Base-by-base conservation (phyloP, 352 stramenopile species). In the Globisporangium emineosum region DNA sequence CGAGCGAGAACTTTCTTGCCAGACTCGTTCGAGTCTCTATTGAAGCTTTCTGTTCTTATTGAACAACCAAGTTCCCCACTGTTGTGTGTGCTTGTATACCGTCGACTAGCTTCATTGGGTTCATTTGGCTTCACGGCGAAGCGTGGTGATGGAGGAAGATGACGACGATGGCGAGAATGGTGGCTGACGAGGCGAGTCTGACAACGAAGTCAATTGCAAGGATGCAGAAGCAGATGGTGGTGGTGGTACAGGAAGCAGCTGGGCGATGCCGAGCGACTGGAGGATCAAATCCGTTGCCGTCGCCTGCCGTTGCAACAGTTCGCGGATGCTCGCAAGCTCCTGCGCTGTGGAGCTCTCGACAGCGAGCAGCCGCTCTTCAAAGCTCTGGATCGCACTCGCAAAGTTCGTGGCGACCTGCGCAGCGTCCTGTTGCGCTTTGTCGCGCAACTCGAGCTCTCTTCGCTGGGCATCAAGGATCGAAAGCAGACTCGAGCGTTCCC, bases 401-500 rank as follows among this genome's bases (percentile, higher is more conserved):
- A 90, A 92, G 40, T 66, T 78, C 54, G 88, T 77, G 1, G 83
- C 83, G 19, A 88, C 71, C 0, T 73, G 73, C 15, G 75, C 60
- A 5, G 83, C 83, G 15, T 90, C 78, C 29, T 78, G 64, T n/a
- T 89, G 78, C 0, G 72, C 78, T 21, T 70, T 71, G 25, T 85
- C 79, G 12, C 84, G 79, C 13, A 72, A 52, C 51, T 80, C 78
- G 17, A 93, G 65, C 63, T 90, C 81, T 27, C 70, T 72, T 37
- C 72, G 77, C 60, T 93, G 81, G 2, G 77, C 66, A 9, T 93
- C 80, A 47, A 93, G 84, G 43, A 89, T 79, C 0, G 70, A 70
- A 8, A 91, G 50, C 40, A 91, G 62, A n/a, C 72, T 82, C 9
- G 64, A 63, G 32, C 81, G 73, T 57, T 91, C 78, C 58, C 83